These are phyloP conservation scores for Paecilomyces variotii DNA, from an alignment of 2,329 filamentous ascomycete species.

Conservation along the genomic window DNA sequence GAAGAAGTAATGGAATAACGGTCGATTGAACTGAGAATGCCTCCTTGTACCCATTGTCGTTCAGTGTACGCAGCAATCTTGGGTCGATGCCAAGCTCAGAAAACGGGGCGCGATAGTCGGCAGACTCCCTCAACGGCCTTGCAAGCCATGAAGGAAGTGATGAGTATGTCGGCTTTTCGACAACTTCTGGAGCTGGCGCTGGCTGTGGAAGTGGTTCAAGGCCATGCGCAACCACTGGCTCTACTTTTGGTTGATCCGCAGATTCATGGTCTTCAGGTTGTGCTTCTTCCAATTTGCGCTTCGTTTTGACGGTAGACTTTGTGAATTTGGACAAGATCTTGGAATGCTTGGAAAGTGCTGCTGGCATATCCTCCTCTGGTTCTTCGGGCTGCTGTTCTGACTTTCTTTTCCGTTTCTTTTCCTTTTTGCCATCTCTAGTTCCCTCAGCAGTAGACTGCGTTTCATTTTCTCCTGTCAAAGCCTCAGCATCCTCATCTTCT, in stretches of 20 bases:
- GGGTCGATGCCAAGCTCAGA: conserved; percentile 54
- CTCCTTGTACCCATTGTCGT: conserved; percentile 59
- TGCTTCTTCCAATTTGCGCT: conserved; percentile 7
- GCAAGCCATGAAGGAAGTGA: conserved; percentile 76
- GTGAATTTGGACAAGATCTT: conserved; percentile 33
- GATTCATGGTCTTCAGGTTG: conserved; percentile 6
- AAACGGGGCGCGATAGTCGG: conserved; percentile 55
- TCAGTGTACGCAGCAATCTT: conserved; percentile 54
- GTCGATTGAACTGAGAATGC: conserved; percentile 75
- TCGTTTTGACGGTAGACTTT: conserved; percentile 20
- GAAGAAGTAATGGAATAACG: conserved; percentile 71
- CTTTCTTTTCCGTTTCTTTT: conserved; percentile 13
- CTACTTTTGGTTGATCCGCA: conserved; percentile 8
- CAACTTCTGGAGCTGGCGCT: conserved; percentile 47
- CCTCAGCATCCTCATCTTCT: conserved; percentile 13
- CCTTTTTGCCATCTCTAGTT: conserved; percentile 10
- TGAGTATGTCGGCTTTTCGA: conserved; percentile 60
- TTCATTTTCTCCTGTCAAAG: conserved; percentile 13
- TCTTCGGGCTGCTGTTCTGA: conserved; percentile 12
- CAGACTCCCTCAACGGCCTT: conserved; percentile 61
- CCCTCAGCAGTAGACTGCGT: neutral
- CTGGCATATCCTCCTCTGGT: conserved; percentile 14
- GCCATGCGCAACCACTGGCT: conserved; percentile 41
- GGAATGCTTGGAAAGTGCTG: conserved; percentile 22
- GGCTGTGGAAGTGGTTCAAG: conserved; percentile 75